Base-by-base conservation (phyloP, 1,284 basidiomycete species). In the Microbotryum intermedium region DNA sequence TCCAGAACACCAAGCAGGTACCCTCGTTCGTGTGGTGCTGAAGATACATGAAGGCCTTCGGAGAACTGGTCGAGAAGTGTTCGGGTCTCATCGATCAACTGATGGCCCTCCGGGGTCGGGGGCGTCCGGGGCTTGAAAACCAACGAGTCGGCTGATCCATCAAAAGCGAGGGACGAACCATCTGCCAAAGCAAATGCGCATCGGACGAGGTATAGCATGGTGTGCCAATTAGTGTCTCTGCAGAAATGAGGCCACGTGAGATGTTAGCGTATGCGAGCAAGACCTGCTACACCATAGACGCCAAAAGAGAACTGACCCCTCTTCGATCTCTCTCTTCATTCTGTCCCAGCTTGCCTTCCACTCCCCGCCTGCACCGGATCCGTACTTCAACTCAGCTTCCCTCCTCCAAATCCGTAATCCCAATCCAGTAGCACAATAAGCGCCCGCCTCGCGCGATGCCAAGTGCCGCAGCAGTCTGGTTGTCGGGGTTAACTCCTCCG, bases 211-310 rank as follows among this genome's bases (percentile, higher is more conserved):
- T 61, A 66, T 21, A 68, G 61, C 55, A 90, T 88, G 69, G 90
- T 87, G 16, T 88, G 77, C 87, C 88, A 91, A 69, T 90, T 90
- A 49, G 85, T 84, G 70, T 90, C 86, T 20, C 61, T 67, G 52
- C 16, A 4, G 9, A 50, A 29, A 3, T 11, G 16, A 11, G 34
- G 13, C 13, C 34, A 39, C 11, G 11, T 11, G 10, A 39, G 56
- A 55, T 28, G 62, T 66, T 2, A 64, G 60, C 34, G 9, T 11
- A 16, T 39, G 34, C 34, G 34, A 39, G 5, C 34, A 39, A 39
- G 13, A 39, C 11, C 34, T 39, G 34, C 52, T 52, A 60, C 54
- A 64, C 67, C 16, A 34, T 59, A 20, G 55, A 28, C 61, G 21
- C 44, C 57, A 50, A 44, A 25, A n/a, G 49, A 48, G 67, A 80